Conservation (phyloP, 202 grass and related monocot genomes). For the Musa balbisiana region DNA sequence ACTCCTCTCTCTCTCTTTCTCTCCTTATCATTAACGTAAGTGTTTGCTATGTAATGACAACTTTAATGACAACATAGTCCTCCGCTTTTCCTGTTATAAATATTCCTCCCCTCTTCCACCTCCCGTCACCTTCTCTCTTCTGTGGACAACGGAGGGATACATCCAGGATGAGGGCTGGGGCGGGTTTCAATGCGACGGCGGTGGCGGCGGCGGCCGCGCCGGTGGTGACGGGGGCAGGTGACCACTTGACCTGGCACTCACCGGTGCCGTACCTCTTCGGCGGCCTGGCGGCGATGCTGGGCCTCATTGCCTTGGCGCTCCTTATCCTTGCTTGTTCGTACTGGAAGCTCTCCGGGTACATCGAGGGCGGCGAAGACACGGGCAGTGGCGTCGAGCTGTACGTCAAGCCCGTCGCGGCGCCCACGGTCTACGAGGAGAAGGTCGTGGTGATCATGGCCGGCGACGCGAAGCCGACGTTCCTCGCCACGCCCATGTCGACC, state of each 20-base stretch:
- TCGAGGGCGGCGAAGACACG: conserved; percentile 33
- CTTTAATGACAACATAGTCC: background rate
- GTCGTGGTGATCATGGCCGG: conserved; percentile 95
- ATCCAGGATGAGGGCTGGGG: conserved; percentile 69
- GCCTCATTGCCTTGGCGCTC: conserved; percentile 80
- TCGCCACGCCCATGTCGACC: conserved; percentile 81
- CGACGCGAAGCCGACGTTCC: conserved; percentile 71
- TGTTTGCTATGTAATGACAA: too few species aligned
- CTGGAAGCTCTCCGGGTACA: conserved; percentile 92
- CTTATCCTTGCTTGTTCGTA: conserved; percentile 92
- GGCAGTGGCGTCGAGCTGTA: background rate
- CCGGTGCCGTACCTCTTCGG: conserved; percentile 93
- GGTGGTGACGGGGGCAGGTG: conserved; percentile 23
- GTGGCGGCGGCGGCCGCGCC: conserved; percentile 26
- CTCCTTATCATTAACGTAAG: too few species aligned
- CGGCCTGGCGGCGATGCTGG: conserved; percentile 79
- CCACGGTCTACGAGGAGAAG: conserved; percentile 65
- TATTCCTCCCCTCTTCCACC: conserved; percentile 4
- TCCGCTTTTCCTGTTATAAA: conserved; percentile 26
- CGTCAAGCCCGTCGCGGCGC: conserved; percentile 32
- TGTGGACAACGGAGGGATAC: background rate
- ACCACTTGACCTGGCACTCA: conserved; percentile 79
- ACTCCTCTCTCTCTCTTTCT: background rate
- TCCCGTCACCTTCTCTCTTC: background rate
- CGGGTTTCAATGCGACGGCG: conserved; percentile 57